These are phyloP conservation scores for Boletellus emodensis DNA, from an alignment of 768 basidiomycete species.

Conservation along the genomic window DNA sequence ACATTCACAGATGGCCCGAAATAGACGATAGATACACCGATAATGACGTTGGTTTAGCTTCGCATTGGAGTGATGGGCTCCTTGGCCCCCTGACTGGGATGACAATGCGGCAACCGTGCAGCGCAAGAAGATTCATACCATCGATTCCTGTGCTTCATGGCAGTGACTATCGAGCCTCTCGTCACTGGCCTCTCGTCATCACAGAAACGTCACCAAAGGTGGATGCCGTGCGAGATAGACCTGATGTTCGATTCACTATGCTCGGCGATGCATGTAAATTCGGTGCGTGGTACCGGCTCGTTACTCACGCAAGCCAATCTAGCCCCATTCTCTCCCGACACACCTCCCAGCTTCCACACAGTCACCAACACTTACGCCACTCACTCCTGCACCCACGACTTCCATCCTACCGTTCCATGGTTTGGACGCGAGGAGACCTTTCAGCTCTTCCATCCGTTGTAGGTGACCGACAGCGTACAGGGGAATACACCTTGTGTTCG, in stretches of 20 bases:
- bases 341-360: slow-evolving; percentile 73
- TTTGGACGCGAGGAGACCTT: slow-evolving; percentile 35
- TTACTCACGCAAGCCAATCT: slow-evolving; percentile 17
- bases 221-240: slow-evolving; percentile 2
- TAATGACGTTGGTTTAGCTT: slow-evolving; percentile 20
- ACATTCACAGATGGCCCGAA: not conserved
- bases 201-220: slow-evolving; percentile 10
- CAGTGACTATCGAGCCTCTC: slow-evolving; percentile 1
- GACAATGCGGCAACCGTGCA: slow-evolving; percentile 25
- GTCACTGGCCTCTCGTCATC: slow-evolving; percentile 1
- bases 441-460: slow-evolving; percentile 60
- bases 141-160: slow-evolving; percentile 20
- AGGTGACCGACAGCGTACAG: slow-evolving; percentile 70
- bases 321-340: slow-evolving; percentile 44
- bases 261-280: slow-evolving; percentile 12
- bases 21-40: slow-evolving; percentile 3
- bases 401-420: slow-evolving; percentile 51
- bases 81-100: slow-evolving; percentile 9
- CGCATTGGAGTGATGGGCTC: slow-evolving; percentile 13
- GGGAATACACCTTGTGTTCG: slow-evolving; percentile 73
- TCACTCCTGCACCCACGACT: slow-evolving; percentile 80
- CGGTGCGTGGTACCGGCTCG: not conserved
- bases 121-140: slow-evolving; percentile 8
- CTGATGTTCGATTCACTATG: slow-evolving; percentile 9
- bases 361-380: slow-evolving; percentile 83